phyloP scores from a whole-genome alignment of 306 rosid species.

The Fragaria iinumae region DNA sequence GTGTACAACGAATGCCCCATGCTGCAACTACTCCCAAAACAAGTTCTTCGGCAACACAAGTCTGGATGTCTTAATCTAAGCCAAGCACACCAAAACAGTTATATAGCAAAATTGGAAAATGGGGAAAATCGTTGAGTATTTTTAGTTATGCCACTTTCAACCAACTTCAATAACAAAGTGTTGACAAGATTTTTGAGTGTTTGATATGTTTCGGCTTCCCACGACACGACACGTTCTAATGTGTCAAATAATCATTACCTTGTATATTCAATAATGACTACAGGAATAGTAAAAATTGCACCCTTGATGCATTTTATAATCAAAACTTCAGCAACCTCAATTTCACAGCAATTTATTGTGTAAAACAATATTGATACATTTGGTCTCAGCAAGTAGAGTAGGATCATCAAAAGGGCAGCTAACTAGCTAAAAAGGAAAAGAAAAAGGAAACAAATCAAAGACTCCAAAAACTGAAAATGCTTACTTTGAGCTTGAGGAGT shows the following conservation, averaged over 20 bases:
- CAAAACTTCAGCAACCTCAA: not conserved
- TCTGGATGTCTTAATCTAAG: not conserved
- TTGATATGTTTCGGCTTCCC: not conserved
- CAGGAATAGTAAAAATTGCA: not conserved
- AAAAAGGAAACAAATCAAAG: conserved; percentile 1
- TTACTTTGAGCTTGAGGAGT: conserved; percentile 17
- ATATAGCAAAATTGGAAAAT: not conserved
- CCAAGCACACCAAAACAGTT: not conserved
- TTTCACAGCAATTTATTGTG: conserved; percentile 13
- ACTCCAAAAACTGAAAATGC: conserved; percentile 22
- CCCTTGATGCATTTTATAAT: not conserved
- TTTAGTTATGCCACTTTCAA: too few species aligned
- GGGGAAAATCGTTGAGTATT: not conserved
- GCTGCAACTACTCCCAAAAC: not conserved
- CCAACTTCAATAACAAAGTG: too few species aligned
- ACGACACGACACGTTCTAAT: not conserved
- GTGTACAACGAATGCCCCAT: not conserved
- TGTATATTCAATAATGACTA: too few species aligned
- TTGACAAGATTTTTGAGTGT: not conserved
- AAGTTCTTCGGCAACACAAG: too few species aligned
- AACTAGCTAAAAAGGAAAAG: not conserved
- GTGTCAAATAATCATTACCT: too few species aligned
- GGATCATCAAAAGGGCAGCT: not conserved
- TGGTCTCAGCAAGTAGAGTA: conserved; percentile 9
- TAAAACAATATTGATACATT: not conserved